Evolutionary conservation across 305 asterid species (phyloP), one percentile per base, ranked within the genome.

Genomic region (Rubia balearica): DNA sequence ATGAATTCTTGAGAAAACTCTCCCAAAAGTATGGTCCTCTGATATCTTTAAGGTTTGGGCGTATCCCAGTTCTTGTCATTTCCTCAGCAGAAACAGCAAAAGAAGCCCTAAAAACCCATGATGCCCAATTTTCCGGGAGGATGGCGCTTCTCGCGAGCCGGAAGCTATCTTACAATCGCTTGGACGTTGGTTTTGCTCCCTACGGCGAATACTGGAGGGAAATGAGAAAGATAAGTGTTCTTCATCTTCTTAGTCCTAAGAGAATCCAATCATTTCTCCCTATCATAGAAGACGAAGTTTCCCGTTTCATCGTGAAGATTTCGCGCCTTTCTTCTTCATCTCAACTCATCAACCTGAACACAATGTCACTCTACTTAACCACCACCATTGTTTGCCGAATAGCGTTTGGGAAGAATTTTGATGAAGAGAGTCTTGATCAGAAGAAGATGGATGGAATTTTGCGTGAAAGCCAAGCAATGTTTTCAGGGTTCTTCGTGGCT

Each of bases 161-260:
- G 6, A 76, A 53, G 41, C 6, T 69, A 9, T 63, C 83, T 0
- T 79, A 79, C 22, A 49, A 69, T 36, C 19, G 76, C 22, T 19
- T 13, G 1, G 80, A 72, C 19, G 56, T 79, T 0, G 48, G 41
- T 0, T 51, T 30, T 55, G 24, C 74, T 3, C 61, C 74, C 4
- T 79, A 79, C 24, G 51, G 62, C 2, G 56, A 63, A 0, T 42
- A 70, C 21, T 79, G 80, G 82, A 45, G 82, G 48, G 82, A 79
- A 5, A 45, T 75, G 73, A 57, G 77, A 11, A 79, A 79, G 62
- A 27, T 71, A 19, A 8, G 42, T 12, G 67, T 72, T 0, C 22
- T 68, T 7, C 75, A 69, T 63, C 70, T 75, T n/a, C 63, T 79
- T 10, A 71, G 74, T 17, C 40, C 11, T 41, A 75, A 75, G 27